Evolutionary conservation across 2,329 filamentous ascomycete genomes (phyloP).

Genomic region (Aureobasidium sp.): DNA sequence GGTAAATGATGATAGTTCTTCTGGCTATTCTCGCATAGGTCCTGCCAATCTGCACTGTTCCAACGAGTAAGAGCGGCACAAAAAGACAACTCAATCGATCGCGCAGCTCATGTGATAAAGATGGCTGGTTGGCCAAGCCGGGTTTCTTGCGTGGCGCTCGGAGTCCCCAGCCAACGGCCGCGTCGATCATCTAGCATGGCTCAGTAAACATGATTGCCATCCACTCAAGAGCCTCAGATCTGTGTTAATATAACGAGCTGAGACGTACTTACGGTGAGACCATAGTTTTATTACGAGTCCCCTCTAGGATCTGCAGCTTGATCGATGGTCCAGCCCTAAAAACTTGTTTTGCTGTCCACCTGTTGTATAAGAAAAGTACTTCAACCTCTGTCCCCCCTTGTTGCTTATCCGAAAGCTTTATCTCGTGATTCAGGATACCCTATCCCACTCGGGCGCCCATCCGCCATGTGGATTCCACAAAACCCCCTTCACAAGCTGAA

Average conservation of each 20-base stretch:
- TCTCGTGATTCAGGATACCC: neutral
- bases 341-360: conserved; percentile 3
- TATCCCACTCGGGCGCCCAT: neutral
- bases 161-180: neutral
- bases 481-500: conserved; percentile 48
- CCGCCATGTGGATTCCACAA: conserved; percentile 36
- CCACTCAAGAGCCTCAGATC: conserved; percentile 6
- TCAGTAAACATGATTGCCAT: conserved; percentile 2
- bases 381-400: neutral
- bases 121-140: conserved; percentile 6
- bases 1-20: neutral
- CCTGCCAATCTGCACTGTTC: neutral
- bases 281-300: conserved; percentile 4
- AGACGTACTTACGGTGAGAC: conserved; percentile 11
- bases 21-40: neutral
- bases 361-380: neutral
- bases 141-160: neutral
- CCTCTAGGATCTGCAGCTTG: neutral
- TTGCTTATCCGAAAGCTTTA: neutral
- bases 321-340: neutral
- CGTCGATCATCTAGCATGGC: neutral
- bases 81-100: neutral
- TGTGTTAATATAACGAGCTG: conserved; percentile 4
- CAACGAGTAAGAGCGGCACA: neutral
- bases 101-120: neutral